Evolutionary conservation across 2,329 filamentous ascomycete species (phyloP).

Genomic region (Clonostachys rhizophaga): DNA sequence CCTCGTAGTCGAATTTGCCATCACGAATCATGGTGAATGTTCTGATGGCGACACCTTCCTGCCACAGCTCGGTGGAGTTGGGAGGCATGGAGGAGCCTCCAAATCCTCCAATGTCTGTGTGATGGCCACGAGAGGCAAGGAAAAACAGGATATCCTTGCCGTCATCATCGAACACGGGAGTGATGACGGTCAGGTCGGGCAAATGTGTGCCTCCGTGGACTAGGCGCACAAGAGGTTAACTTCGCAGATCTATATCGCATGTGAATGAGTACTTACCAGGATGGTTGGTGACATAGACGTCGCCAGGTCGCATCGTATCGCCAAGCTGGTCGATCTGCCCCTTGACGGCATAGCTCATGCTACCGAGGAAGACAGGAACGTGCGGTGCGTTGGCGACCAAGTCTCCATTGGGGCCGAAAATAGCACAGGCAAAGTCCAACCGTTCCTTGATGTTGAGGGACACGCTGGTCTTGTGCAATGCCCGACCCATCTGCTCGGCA

Average conservation of each 20-base stretch:
- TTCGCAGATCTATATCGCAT: no score
- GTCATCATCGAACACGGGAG: constrained; percentile 28
- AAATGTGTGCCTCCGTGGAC: constrained; percentile 29
- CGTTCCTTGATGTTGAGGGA: constrained; percentile 50
- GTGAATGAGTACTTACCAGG: constrained; percentile 8
- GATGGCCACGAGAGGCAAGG: constrained; percentile 28
- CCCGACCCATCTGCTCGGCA: constrained; percentile 54
- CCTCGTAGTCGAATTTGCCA: constrained; percentile 25
- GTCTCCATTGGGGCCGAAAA: constrained; percentile 30
- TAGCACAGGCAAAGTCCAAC: constrained; percentile 34
- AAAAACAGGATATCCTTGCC: constrained; percentile 33
- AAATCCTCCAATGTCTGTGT: constrained; percentile 30
- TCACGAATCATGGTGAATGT: constrained; percentile 27
- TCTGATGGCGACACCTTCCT: constrained; percentile 34
- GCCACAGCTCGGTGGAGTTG: constrained; percentile 31
- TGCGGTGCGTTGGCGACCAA: constrained; percentile 34
- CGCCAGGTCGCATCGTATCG: constrained; percentile 24
- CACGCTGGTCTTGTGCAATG: constrained; percentile 48
- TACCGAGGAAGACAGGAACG: constrained; percentile 32
- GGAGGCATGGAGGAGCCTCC: constrained; percentile 33
- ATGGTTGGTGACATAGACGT: constrained; percentile 32
- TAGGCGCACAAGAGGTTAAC: no score
- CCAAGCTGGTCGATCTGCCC: constrained; percentile 25
- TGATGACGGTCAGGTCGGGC: constrained; percentile 33
- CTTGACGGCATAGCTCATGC: constrained; percentile 31